Conservation (phyloP, 257 asterid genomes). For the Ehretia macrophylla region DNA sequence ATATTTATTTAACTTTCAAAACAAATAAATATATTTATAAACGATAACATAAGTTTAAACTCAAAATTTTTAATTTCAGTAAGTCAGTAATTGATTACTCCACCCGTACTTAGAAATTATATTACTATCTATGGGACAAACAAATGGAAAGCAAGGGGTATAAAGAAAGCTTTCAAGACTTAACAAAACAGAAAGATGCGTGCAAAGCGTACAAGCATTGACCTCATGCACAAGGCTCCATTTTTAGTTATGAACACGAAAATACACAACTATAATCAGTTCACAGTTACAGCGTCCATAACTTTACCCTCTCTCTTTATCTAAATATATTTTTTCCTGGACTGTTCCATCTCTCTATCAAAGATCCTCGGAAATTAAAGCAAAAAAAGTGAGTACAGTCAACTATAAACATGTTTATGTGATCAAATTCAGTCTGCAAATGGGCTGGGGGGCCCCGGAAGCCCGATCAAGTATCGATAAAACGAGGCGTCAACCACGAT, state of each 20-base stretch:
- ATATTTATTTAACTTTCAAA: too few relatives aligned
- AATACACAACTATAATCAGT: not conserved
- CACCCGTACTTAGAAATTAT: too few relatives aligned
- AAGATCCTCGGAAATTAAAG: not conserved
- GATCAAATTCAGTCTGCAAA: not conserved
- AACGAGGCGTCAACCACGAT: too few relatives aligned
- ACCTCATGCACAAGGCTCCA: not conserved
- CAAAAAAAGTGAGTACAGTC: not conserved
- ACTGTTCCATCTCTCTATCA: not conserved
- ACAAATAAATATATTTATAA: too few relatives aligned
- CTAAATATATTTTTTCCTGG: too few relatives aligned
- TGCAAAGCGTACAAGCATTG: not conserved
- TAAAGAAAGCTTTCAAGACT: not conserved
- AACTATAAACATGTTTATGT: not conserved
- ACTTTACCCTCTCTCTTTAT: not conserved
- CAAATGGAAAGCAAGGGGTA: not conserved
- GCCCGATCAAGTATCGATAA: not conserved
- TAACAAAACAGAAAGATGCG: not conserved
- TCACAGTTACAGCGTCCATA: not conserved
- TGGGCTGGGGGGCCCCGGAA: too few relatives aligned
- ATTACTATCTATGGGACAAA: too few relatives aligned
- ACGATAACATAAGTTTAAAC: too few relatives aligned
- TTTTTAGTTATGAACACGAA: not conserved
- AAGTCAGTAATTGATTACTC: too few relatives aligned
- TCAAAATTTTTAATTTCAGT: too few relatives aligned